Evolutionary conservation across 2,329 filamentous ascomycete species (phyloP), one percentile per base, ranked within the genome.

Genomic region (Sporothrix curviconia): DNA sequence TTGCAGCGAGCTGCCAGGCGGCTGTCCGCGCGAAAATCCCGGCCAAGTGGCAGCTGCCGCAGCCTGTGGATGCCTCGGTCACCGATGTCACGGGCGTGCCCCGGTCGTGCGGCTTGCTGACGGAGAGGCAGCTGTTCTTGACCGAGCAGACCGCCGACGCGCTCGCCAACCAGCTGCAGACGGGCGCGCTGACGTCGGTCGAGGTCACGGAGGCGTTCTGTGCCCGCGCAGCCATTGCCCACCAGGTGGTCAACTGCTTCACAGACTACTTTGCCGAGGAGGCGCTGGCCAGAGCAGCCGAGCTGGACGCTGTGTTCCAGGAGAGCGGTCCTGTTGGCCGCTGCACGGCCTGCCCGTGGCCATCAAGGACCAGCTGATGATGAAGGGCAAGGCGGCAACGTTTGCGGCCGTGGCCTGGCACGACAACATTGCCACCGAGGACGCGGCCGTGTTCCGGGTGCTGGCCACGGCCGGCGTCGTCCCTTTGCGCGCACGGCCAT

Each of bases 271-370:
- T 74, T 15, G 69, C 69, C 1, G 63, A 67, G 22, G 58, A 63
- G 55, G 69, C 71, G 14, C 60, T 73, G 28, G 57, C 62, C 44
- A 63, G 69, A 1, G 70, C 71, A 1, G 56, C 59, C 30, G 66
- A 63, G 47, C 66, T 73, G 12, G 71, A 73, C 59, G 55, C 61
- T 15, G 66, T 69, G 42, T 61, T 70, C 7, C 58, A 60, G n/a
- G 59, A 59, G 12, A 62, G 70, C 47, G 64, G 64, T 44, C 64
- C 69, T 1, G 43, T 71, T 11, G 71, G 71, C 0, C 71, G 15
- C 64, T 74, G 1, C 71, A 73, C 56, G 71, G 71, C 19, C 66
- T 84, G 1, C 81, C 81, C 0, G 62, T 78, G 7, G 76, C 74
- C 46, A 61, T 78, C 19, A 78, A 78, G 50, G 59, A 60, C 32